Evolutionary conservation across 768 basidiomycete genomes (phyloP).

Genomic region (Mycena chlorophos): DNA sequence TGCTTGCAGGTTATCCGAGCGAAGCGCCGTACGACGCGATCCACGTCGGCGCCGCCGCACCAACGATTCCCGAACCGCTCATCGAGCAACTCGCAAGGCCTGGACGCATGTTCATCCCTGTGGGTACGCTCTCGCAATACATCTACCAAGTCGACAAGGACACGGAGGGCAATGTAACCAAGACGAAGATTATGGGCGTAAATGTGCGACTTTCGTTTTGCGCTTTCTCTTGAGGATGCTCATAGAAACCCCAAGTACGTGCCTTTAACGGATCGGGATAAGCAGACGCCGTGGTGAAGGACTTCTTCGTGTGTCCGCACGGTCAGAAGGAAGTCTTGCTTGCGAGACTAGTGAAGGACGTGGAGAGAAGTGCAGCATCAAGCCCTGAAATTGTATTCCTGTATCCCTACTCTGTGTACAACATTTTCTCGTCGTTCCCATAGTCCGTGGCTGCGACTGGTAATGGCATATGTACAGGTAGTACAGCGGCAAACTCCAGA

Average conservation of each 20-base stretch:
- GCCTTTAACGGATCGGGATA: conserved; percentile 57
- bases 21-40: conserved; percentile 78
- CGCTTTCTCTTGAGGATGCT: background rate
- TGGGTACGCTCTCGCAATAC: conserved; percentile 61
- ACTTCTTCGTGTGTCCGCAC: too few species aligned
- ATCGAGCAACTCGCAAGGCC: conserved; percentile 76
- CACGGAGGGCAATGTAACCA: conserved; percentile 59
- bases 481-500: too few species aligned
- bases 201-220: conserved; percentile 48
- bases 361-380: too few species aligned
- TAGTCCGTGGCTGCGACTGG: too few species aligned
- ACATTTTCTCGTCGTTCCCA: too few species aligned
- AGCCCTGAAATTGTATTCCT: too few species aligned
- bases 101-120: conserved; percentile 90
- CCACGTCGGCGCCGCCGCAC: conserved; percentile 93
- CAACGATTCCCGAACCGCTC: conserved; percentile 65
- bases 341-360: too few species aligned
- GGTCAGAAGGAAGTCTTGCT: too few species aligned
- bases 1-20: conserved; percentile 34
- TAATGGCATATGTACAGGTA: too few species aligned
- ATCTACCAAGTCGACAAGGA: conserved; percentile 84
- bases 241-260: conserved; percentile 19
- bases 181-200: conserved; percentile 77
- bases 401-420: too few species aligned
- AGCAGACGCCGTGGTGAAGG: conserved; percentile 30